These are phyloP conservation scores for Xylariomycetidae sp. DNA, from an alignment of 2,329 filamentous ascomycete genomes.

Conservation along the genomic window DNA sequence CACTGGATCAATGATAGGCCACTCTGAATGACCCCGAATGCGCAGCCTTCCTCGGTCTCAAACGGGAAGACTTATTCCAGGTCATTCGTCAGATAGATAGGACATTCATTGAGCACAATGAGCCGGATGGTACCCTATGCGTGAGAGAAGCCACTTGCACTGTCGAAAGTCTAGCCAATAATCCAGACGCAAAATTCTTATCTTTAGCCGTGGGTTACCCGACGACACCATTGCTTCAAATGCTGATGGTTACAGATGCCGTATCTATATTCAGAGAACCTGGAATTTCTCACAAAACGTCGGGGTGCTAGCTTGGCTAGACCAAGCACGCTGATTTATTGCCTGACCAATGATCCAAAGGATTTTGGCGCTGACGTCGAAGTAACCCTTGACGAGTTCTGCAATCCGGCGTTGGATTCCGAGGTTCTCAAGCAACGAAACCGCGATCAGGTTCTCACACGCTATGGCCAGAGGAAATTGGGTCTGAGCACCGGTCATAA, in stretches of 20 bases:
- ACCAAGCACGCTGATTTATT: too few species aligned
- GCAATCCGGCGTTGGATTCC: slow-evolving; percentile 3
- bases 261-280: too few species aligned
- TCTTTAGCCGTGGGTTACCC: too few species aligned
- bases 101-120: not conserved
- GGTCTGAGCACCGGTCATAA: too few species aligned
- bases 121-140: not conserved
- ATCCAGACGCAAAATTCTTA: not conserved
- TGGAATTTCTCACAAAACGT: too few species aligned
- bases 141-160: slow-evolving; percentile 3
- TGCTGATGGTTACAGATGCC: too few species aligned
- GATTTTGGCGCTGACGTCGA: slow-evolving; percentile 3
- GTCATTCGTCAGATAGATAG: slow-evolving; percentile 1
- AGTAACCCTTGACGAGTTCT: slow-evolving; percentile 7
- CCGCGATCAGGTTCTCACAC: slow-evolving; percentile 4
- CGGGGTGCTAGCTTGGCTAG: too few species aligned
- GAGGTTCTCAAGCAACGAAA: slow-evolving; percentile 3
- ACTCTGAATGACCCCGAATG: too few species aligned
- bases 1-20: too few species aligned
- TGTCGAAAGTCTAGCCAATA: slow-evolving; percentile 1
- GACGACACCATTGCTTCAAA: too few species aligned
- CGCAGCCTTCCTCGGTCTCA: too few species aligned
- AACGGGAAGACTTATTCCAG: not conserved
- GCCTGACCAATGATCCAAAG: not conserved
- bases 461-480: slow-evolving; percentile 1